Evolutionary conservation across 805 yeast species (phyloP).

Genomic region (Suhomyces sp.): DNA sequence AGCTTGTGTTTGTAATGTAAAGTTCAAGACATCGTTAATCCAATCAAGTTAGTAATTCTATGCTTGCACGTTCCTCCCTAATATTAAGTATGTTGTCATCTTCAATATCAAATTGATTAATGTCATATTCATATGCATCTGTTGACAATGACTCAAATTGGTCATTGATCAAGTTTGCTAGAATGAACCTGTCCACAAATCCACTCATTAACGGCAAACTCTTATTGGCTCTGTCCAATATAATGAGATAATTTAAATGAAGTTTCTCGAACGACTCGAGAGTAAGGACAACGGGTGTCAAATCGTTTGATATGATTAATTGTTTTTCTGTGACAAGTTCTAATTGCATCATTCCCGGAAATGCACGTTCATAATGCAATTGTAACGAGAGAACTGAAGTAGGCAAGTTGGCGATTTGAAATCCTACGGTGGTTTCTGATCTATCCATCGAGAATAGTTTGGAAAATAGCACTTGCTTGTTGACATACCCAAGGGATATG

Average conservation of each 20-base stretch:
- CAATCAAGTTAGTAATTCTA: constrained; percentile 29
- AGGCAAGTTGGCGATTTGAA: constrained; percentile 21
- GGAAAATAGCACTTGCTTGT: constrained; percentile 25
- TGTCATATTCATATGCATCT: constrained; percentile 7
- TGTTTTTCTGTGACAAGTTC: constrained; percentile 21
- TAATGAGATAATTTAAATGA: constrained; percentile 34
- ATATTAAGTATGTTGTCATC: constrained; percentile 6
- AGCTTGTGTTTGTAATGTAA: no score
- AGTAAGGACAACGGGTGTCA: constrained; percentile 30
- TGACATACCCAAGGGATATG: constrained; percentile 33
- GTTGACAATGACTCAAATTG: constrained; percentile 20
- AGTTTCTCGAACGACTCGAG: constrained; percentile 40
- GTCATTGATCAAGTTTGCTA: constrained; percentile 30
- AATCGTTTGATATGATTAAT: constrained; percentile 27
- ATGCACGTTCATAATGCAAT: constrained; percentile 21
- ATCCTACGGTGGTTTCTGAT: constrained; percentile 14
- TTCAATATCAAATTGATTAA: constrained; percentile 26
- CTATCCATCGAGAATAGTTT: constrained; percentile 9
- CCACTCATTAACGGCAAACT: constrained; percentile 27
- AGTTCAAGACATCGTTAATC: no score
- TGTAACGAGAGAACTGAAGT: constrained; percentile 23
- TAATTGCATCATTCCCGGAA: constrained; percentile 10
- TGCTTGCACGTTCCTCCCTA: constrained; percentile 24
- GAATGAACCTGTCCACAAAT: constrained; percentile 38
- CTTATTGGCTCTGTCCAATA: constrained; percentile 18